These are phyloP conservation scores for Botrytis tulipae DNA, from an alignment of 2,329 filamentous ascomycete species.

Conservation along the genomic window DNA sequence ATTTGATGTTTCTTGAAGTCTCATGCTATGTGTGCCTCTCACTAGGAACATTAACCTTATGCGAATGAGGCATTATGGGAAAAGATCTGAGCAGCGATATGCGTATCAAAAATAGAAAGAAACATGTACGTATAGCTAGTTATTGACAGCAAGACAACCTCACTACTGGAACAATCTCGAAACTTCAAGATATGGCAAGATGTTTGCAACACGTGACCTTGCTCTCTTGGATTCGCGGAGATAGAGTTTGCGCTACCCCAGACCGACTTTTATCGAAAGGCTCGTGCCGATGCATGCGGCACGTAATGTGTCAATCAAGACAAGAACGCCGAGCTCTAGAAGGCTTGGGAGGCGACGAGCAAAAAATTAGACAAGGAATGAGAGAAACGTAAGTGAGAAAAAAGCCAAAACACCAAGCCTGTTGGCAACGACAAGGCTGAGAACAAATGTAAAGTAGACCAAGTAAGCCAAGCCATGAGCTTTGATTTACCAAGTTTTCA, in stretches of 20 bases:
- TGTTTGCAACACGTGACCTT: neutral
- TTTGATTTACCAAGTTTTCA: neutral
- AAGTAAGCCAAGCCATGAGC: neutral
- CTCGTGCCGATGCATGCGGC: neutral
- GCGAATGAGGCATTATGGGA: neutral
- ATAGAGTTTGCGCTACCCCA: conserved; percentile 19
- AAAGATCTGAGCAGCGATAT: neutral
- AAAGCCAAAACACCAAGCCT: neutral
- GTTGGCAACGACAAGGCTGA: neutral
- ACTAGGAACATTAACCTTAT: neutral
- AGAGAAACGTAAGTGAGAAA: neutral
- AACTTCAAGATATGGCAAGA: conserved; percentile 10
- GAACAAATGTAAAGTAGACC: neutral
- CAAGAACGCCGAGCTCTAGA: neutral
- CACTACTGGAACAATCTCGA: conserved; percentile 2
- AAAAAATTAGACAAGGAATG: neutral
- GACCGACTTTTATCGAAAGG: neutral
- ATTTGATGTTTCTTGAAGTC: neutral
- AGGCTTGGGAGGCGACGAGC: neutral
- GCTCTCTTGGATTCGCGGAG: neutral
- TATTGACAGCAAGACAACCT: neutral
- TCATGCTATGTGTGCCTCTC: neutral
- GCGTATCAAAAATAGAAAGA: neutral
- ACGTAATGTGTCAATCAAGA: neutral
- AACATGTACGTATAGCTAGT: neutral